Conservation (phyloP, 768 basidiomycete genomes). For the Cystobasidium ongulense region DNA sequence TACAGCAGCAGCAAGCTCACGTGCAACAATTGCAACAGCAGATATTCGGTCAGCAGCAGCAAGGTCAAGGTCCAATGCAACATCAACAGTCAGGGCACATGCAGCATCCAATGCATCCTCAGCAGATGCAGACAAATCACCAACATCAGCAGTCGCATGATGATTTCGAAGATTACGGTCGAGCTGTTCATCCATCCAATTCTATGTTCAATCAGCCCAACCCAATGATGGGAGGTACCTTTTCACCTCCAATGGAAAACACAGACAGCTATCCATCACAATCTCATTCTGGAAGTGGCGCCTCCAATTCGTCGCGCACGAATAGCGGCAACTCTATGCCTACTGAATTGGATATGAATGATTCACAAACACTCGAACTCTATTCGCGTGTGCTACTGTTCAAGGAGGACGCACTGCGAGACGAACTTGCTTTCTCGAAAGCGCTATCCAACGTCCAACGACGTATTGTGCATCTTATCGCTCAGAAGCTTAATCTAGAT, state of each 20-base stretch:
- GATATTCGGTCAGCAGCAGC: not conserved
- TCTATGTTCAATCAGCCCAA: constrained; percentile 3
- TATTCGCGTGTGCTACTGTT: constrained; percentile 93
- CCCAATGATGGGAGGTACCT: not conserved
- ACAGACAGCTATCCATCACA: not conserved
- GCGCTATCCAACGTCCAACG: constrained; percentile 75
- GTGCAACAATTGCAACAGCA: constrained; percentile 23
- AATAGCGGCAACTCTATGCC: not conserved
- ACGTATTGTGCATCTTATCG: constrained; percentile 86
- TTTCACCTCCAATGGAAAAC: not conserved
- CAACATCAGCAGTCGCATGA: constrained; percentile 18
- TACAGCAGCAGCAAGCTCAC: constrained; percentile 18
- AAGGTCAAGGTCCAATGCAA: not conserved
- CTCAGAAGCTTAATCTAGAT: constrained; percentile 90
- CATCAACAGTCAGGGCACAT: not conserved
- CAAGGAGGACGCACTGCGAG: constrained; percentile 95
- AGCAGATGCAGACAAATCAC: not conserved
- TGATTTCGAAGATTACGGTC: constrained; percentile 30
- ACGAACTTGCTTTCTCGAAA: constrained; percentile 93
- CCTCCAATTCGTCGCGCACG: constrained; percentile 8
- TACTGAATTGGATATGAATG: constrained; percentile 86
- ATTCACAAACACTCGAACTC: constrained; percentile 89
- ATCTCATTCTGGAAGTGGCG: constrained; percentile 16
- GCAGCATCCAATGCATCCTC: constrained; percentile 27
- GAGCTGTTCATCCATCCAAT: constrained; percentile 13